Base-by-base conservation (phyloP, 495 filamentous ascomycete species). In the Aspergillus saccharolyticus region DNA sequence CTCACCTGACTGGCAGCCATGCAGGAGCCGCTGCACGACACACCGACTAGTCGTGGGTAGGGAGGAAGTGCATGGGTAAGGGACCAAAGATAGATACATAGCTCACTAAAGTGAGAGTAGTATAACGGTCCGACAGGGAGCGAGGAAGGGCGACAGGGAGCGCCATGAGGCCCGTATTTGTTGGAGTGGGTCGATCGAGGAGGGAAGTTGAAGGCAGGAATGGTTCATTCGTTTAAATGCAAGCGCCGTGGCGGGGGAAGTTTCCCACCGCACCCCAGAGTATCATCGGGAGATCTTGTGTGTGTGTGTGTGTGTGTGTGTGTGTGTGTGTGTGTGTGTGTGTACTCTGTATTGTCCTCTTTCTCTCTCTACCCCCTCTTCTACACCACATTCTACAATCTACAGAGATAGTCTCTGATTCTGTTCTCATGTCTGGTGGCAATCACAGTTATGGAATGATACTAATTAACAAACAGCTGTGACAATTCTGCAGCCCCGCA, bases 191-290 rank as follows among this genome's bases (percentile, higher is more conserved):
- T 16, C n/a, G 47, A 7, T 17, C 46, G n/a, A 24, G n/a, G 16
- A 43, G 21, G 43, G 28, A 39, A 42, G 25, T 18, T 21, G 46
- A 44, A 12, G 30, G 44, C 53, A 25, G 55, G 42, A 42, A 52
- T 58, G 53, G 54, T 56, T 44, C 42, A 21, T 44, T 42, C 21
- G 48, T 46, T 53, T 21, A 54, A 54, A 50, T 45, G 57, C 52
- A 62, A 65, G 63, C 63, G 63, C 63, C 59, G 63, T 58, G 63
- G 63, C 56, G 63, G 63, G 59, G n/a, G 63, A 46, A 52, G 22
- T 43, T 54, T 12, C 33, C 33, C 33, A 39, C 7, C 2, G 33
- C 7, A 39, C 33, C 2, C n/a, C 7, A 39, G 14, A 39, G 33
- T 39, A 39, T 39, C 25, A 28, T 28, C 25, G 9, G 25, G 9